Percentiles rank a stretch among this genome's conserved stretches.
phyloP scores from a whole-genome alignment of 768 basidiomycete species.

The Termitomyces sp. region DNA sequence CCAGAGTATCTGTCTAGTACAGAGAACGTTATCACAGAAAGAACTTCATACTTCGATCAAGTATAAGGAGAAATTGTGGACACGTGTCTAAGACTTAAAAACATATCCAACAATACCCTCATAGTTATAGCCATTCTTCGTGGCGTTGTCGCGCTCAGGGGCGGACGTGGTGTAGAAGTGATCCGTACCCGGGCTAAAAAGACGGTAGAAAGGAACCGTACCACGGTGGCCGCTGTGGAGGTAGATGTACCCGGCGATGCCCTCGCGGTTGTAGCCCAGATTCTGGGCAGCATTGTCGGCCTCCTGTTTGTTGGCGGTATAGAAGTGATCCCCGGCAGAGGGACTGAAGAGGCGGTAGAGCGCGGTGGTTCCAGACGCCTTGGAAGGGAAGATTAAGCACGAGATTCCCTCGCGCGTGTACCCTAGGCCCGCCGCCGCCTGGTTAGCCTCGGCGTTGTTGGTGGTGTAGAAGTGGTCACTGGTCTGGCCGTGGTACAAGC shows the following conservation, averaged over 20 bases:
- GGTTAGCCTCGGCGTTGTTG: constrained; percentile 2
- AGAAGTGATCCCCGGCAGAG: constrained; percentile 15
- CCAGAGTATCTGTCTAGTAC: no score
- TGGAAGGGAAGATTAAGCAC: constrained; percentile 4
- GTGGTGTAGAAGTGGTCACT: constrained; percentile 15
- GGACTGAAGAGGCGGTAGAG: constrained; percentile 18
- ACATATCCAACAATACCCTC: constrained; percentile 10
- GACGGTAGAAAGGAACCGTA: constrained; percentile 15
- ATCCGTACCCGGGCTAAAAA: constrained; percentile 12
- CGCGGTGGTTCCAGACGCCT: constrained; percentile 8
- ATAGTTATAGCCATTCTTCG: background rate
- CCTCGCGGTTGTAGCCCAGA: constrained; percentile 13
- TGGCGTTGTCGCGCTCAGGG: constrained; percentile 4
- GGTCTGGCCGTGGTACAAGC: background rate
- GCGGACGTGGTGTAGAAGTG: constrained; percentile 19
- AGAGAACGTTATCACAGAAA: no score
- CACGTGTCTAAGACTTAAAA: background rate
- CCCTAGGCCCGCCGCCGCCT: background rate
- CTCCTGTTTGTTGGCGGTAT: constrained; percentile 14
- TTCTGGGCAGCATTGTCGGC: constrained; percentile 2
- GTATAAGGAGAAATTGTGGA: no score
- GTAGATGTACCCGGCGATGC: constrained; percentile 16
- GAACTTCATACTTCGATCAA: no score
- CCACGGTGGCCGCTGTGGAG: background rate
- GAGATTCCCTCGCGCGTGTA: constrained; percentile 10